Base-by-base conservation (phyloP, 257 asterid species). In the Penstemon eatonii region DNA sequence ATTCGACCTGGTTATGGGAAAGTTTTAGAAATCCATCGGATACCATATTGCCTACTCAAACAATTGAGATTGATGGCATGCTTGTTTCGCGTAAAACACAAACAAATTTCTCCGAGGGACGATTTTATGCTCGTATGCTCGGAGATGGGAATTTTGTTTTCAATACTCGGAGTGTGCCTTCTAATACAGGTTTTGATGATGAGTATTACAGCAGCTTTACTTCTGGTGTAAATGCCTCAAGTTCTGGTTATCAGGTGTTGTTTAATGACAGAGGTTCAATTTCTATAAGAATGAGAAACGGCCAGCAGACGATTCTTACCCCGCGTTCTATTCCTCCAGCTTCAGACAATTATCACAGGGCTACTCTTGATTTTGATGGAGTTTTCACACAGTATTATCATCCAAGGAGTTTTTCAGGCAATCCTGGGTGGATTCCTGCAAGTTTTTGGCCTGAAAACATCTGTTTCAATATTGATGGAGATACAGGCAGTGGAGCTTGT, bases 401-500 rank as follows among this genome's bases (percentile, higher is more conserved):
- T 68, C 90, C 85, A 0, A 82, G 57, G 70, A 79, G 3, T 37
- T 74, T 33, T 7, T 60, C 60, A 0, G 71, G 67, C 19, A 56
- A 53, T 46, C 60, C 66, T 6, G 45, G 6, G 25, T 87, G 95
- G 95, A 41, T 4, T 2, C 39, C 40, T 18, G 66, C 61, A 3
- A 42, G 70, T 45, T 58, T 73, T 33, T 43, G 59, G 78, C 87
- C 92, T 0, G 65, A 61, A 0, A 74, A 89, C 39, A 82, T 85
- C 42, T 89, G 96, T 19, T 0, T 2, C 0, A 4, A 3, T 8
- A 57, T 81, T 2, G 0, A 0, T 0, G 84, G 75, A 47, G 5
- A 8, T 0, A 12, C 0, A 3, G 92, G 87, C 12, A 83, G 89
- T 37, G 92, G 95, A 36, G 89, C 82, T 41, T 89, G 95, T 49